phyloP scores from a whole-genome alignment of 2,329 filamentous ascomycete genomes.

The Fusarium sp. region DNA sequence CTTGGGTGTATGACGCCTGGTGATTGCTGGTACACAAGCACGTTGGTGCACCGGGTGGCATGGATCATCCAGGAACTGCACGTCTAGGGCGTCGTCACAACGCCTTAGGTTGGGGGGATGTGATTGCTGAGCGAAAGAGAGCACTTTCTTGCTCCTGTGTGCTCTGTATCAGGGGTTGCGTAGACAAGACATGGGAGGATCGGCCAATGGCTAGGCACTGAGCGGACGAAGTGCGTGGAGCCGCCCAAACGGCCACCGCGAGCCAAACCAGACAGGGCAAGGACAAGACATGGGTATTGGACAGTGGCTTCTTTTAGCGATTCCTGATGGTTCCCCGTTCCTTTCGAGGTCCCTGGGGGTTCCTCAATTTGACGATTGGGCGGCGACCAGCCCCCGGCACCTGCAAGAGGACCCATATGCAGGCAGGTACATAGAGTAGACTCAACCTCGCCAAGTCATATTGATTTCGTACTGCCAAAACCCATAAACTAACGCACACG shows the following conservation, averaged over 20 bases:
- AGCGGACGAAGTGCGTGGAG: conserved; percentile 30
- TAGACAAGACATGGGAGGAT: conserved; percentile 25
- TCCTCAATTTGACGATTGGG: conserved; percentile 31
- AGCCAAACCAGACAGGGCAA: conserved; percentile 38
- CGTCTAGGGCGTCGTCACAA: conserved; percentile 38
- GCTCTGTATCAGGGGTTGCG: conserved; percentile 23
- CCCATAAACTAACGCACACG: conserved; percentile 8
- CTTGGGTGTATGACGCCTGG: conserved; percentile 36
- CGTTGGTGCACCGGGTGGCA: conserved; percentile 29
- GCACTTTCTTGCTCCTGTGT: conserved; percentile 19
- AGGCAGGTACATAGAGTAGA: conserved; percentile 2
- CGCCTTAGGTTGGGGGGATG: conserved; percentile 32
- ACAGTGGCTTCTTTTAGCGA: conserved; percentile 33
- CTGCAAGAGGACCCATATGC: conserved; percentile 30
- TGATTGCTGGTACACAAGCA: conserved; percentile 36
- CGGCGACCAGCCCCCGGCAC: conserved; percentile 41
- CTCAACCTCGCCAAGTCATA: conserved; percentile 33
- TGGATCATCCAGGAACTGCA: conserved; percentile 41
- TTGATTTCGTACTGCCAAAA: conserved; percentile 25
- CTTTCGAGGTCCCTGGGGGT: conserved; percentile 25
- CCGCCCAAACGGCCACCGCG: conserved; percentile 31
- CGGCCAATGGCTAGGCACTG: conserved; percentile 36
- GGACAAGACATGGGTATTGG: conserved; percentile 30
- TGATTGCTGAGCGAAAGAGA: conserved; percentile 38
- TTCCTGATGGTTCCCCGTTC: conserved; percentile 21